A percentile compares a stretch with the other conserved stretches of the same genome.
Conservation (phyloP, 2,329 filamentous ascomycete genomes). For the Sclerotiophoma versabilis region DNA sequence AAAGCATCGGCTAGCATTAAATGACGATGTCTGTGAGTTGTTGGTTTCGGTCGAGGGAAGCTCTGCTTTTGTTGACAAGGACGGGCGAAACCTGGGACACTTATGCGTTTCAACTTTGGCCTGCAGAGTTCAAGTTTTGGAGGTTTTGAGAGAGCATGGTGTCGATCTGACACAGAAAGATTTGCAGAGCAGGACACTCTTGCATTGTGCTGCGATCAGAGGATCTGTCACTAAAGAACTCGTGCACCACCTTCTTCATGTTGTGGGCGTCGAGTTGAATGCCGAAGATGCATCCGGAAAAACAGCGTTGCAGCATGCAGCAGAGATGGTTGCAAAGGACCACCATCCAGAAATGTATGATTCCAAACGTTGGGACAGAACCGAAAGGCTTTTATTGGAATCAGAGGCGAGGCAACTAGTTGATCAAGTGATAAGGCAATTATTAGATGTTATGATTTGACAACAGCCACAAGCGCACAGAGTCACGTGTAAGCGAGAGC, state of each 20-base stretch:
- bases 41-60: slow-evolving; percentile 11
- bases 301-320: slow-evolving; percentile 15
- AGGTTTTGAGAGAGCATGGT: slow-evolving; percentile 5
- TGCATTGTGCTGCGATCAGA: slow-evolving; percentile 11
- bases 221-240: slow-evolving; percentile 12
- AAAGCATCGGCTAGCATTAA: not conserved
- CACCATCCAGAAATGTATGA: not conserved
- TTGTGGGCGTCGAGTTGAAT: slow-evolving; percentile 14
- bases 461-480: no score
- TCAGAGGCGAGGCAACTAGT: not conserved
- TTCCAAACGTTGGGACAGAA: slow-evolving; percentile 1
- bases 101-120: not conserved
- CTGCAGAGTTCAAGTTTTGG: slow-evolving; percentile 3
- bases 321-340: slow-evolving; percentile 4
- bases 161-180: slow-evolving; percentile 20
- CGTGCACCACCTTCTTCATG: slow-evolving; percentile 14
- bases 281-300: slow-evolving; percentile 15
- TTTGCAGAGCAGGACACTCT: slow-evolving; percentile 8
- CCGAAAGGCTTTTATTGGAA: not conserved
- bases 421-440: no score
- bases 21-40: not conserved
- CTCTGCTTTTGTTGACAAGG: slow-evolving; percentile 12
- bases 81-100: slow-evolving; percentile 18
- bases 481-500: no score
- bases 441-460: no score